These are phyloP conservation scores for Salix viminalis DNA, from an alignment of 345 rosid genomes.

Conservation along the genomic window DNA sequence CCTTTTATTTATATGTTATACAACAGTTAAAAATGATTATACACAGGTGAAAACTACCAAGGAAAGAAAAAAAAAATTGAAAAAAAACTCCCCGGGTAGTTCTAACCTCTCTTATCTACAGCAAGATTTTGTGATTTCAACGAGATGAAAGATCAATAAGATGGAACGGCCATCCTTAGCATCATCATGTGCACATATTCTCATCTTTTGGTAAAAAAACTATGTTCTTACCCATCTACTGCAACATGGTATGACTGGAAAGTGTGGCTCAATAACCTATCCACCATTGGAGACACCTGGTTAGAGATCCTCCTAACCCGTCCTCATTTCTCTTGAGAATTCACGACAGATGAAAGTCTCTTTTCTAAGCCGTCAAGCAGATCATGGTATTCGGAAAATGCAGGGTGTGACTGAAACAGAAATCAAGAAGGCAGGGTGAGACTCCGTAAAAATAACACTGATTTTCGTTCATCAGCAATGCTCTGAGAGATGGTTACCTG, in stretches of 20 bases:
- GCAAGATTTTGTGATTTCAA: not conserved
- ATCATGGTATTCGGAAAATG: slow-evolving; percentile 68
- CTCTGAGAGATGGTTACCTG: slow-evolving; percentile 2
- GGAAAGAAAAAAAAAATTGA: not conserved
- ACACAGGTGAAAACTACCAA: slow-evolving; percentile 7
- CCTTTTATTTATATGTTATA: slow-evolving; percentile 18
- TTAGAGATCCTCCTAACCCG: not conserved
- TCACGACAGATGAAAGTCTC: slow-evolving; percentile 39
- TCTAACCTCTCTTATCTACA: slow-evolving; percentile 31
- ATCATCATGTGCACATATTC: not conserved
- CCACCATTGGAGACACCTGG: not conserved
- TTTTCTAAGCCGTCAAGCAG: slow-evolving; percentile 61
- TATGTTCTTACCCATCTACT: not conserved
- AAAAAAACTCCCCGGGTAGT: not conserved
- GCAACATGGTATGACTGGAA: not conserved
- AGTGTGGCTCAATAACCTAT: not conserved
- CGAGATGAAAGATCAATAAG: not conserved
- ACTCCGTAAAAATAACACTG: not conserved
- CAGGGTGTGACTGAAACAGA: slow-evolving; percentile 53
- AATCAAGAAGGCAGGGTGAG: not conserved
- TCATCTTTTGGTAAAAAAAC: not conserved
- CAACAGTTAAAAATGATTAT: slow-evolving; percentile 7
- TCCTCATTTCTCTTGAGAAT: slow-evolving; percentile 29
- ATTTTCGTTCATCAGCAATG: not conserved
- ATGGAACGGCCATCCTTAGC: not conserved